These are phyloP conservation scores for Chrysoporthe cubensis DNA, from an alignment of 2,329 filamentous ascomycete genomes.

Conservation along the genomic window DNA sequence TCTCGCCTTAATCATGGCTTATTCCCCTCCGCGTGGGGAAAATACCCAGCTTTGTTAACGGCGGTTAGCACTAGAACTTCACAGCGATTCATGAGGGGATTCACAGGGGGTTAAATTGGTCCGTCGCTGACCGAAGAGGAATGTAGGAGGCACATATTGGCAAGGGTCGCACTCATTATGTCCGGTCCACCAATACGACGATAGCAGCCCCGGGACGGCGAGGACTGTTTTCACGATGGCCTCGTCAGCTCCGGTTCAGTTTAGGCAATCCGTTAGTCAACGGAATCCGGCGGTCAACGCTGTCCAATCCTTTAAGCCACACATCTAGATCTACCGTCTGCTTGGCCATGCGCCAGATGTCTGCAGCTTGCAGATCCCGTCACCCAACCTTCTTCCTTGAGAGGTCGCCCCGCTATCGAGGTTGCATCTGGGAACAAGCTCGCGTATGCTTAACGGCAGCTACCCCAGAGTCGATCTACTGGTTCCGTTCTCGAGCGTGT, in stretches of 20 bases:
- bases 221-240: neutral
- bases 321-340: neutral
- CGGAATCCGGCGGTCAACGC: neutral
- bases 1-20: neutral
- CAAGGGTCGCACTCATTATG: neutral
- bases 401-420: neutral
- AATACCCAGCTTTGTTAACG: neutral
- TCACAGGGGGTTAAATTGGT: conserved; percentile 9
- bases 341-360: neutral
- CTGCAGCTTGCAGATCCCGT: neutral
- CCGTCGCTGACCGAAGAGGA: conserved; percentile 19
- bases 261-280: neutral
- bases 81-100: neutral
- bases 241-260: neutral
- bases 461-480: neutral
- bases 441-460: neutral
- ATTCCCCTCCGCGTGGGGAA: neutral
- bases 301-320: neutral
- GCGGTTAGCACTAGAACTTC: neutral
- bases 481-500: neutral
- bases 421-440: neutral
- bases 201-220: too few relatives aligned
- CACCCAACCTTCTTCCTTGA: conserved; percentile 5
- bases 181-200: conserved; percentile 13
- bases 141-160: conserved; percentile 6